phyloP scores from a whole-genome alignment of 2,329 filamentous ascomycete genomes.

The Microdochium paspali region DNA sequence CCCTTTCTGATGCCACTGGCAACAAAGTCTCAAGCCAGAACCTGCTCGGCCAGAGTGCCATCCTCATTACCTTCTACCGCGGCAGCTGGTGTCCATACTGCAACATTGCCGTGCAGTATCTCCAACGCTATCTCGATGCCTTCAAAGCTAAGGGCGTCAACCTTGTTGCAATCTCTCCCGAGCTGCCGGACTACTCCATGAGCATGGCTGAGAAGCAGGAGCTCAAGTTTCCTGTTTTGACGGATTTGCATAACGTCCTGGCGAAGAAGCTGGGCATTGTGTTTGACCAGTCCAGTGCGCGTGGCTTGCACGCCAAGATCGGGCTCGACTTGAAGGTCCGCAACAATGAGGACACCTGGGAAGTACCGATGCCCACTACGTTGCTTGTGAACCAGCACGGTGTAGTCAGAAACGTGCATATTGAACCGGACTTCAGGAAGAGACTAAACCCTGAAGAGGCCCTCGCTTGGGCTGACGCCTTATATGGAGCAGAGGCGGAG shows the following conservation, averaged over 20 bases:
- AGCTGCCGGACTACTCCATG: conserved; percentile 27
- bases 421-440: conserved; percentile 26
- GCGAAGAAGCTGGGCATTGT: conserved; percentile 26
- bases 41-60: conserved; percentile 19
- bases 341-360: conserved; percentile 26
- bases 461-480: conserved; percentile 22
- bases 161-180: conserved; percentile 30
- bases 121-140: conserved; percentile 24
- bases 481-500: too few species aligned
- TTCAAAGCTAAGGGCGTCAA: conserved; percentile 26
- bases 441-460: conserved; percentile 23
- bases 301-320: conserved; percentile 13
- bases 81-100: conserved; percentile 36
- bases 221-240: conserved; percentile 28
- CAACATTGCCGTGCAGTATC: conserved; percentile 25
- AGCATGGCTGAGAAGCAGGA: conserved; percentile 27
- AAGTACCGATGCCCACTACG: conserved; percentile 27
- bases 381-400: conserved; percentile 21
- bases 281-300: conserved; percentile 7
- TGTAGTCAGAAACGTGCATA: conserved; percentile 18
- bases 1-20: conserved; percentile 22
- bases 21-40: conserved; percentile 18
- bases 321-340: conserved; percentile 19
- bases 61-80: conserved; percentile 36
- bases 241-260: conserved; percentile 18